phyloP scores from a whole-genome alignment of 192 early-diverging fungal species.

The Coemansia sp. region DNA sequence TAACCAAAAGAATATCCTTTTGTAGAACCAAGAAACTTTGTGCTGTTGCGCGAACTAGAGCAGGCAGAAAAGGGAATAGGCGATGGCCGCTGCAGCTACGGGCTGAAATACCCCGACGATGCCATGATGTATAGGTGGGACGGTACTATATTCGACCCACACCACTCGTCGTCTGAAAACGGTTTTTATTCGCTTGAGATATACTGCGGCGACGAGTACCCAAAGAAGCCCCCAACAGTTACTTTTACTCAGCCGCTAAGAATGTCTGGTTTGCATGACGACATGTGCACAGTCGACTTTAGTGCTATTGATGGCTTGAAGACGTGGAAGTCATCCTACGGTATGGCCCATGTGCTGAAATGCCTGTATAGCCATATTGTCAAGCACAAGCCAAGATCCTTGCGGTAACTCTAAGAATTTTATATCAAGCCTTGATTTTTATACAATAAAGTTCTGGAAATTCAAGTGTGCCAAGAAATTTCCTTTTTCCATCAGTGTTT shows the following conservation, averaged over 20 bases:
- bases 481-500: neutral
- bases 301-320: slow-evolving; percentile 68
- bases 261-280: slow-evolving; percentile 79
- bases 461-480: slow-evolving; percentile 1
- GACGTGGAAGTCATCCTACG: slow-evolving; percentile 77
- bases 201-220: slow-evolving; percentile 82
- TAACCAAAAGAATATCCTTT: no score
- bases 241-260: slow-evolving; percentile 82
- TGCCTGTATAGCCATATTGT: slow-evolving; percentile 91
- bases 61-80: slow-evolving; percentile 95
- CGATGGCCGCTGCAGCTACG: slow-evolving; percentile 92
- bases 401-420: slow-evolving; percentile 64
- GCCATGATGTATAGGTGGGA: slow-evolving; percentile 84
- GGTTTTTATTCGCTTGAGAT: slow-evolving; percentile 89
- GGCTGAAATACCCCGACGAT: slow-evolving; percentile 72
- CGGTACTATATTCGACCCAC: slow-evolving; percentile 89
- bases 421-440: neutral
- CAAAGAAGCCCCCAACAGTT: slow-evolving; percentile 74
- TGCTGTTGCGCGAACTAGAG: slow-evolving; percentile 94
- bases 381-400: slow-evolving; percentile 75
- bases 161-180: slow-evolving; percentile 82
- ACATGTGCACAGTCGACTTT: slow-evolving; percentile 74
- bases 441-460: neutral
- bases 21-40: slow-evolving; percentile 94
- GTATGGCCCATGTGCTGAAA: slow-evolving; percentile 75